Conservation (phyloP, 2,329 filamentous ascomycete species). For the Pseudomassariella vexata region DNA sequence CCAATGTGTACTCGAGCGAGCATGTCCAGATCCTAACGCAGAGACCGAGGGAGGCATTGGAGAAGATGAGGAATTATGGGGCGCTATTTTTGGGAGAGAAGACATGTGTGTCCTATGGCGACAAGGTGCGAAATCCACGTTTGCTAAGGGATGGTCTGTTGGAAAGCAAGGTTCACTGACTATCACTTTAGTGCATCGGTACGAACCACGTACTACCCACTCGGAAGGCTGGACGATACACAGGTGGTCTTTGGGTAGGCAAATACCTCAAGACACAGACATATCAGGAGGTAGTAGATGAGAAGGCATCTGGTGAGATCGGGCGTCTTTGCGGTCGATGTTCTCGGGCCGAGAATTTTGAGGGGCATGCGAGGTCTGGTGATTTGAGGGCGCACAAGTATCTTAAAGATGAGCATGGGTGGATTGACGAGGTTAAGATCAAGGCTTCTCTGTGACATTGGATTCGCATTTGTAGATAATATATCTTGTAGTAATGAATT, state of each 20-base stretch:
- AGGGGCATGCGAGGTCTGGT: slow-evolving; percentile 46
- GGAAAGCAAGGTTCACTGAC: neutral
- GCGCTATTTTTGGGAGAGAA: slow-evolving; percentile 44
- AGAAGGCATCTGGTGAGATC: slow-evolving; percentile 38
- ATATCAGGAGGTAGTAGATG: slow-evolving; percentile 41
- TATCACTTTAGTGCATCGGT: slow-evolving; percentile 39
- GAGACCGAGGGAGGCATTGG: slow-evolving; percentile 38
- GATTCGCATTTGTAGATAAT: too few relatives aligned
- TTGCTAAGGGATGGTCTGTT: too few relatives aligned
- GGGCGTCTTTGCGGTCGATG: slow-evolving; percentile 42
- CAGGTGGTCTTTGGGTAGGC: slow-evolving; percentile 49
- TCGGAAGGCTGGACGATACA: slow-evolving; percentile 39
- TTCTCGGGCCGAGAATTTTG: slow-evolving; percentile 44
- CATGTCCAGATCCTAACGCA: slow-evolving; percentile 46
- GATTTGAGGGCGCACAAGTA: slow-evolving; percentile 39
- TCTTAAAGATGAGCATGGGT: slow-evolving; percentile 33
- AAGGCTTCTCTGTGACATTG: too few relatives aligned
- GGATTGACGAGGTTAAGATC: slow-evolving; percentile 30
- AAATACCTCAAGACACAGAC: slow-evolving; percentile 47
- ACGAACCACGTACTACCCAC: slow-evolving; percentile 51
- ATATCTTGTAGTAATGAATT: too few relatives aligned
- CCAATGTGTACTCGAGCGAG: slow-evolving; percentile 42
- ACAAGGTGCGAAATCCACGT: slow-evolving; percentile 37
- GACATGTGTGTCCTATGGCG: slow-evolving; percentile 48
- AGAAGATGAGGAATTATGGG: slow-evolving; percentile 46